These are phyloP conservation scores for Primulina tabacum DNA, from an alignment of 257 asterid species.

Conservation along the genomic window DNA sequence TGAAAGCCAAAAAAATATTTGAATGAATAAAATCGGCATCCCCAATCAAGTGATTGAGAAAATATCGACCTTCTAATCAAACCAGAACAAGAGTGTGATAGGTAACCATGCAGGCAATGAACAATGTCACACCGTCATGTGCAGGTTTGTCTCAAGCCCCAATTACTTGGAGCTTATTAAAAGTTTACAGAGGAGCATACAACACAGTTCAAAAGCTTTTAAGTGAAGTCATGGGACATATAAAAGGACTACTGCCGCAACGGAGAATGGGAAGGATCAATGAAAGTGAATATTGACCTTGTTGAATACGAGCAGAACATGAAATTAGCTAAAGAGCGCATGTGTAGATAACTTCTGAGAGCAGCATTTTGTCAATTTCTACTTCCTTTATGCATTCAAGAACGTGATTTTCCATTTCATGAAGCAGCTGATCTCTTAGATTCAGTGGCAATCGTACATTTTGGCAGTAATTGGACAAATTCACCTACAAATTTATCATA, in stretches of 20 bases:
- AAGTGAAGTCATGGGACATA: slow-evolving; percentile 15
- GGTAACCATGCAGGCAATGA: too few relatives aligned
- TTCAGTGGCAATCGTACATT: slow-evolving; percentile 62
- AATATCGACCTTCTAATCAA: too few relatives aligned
- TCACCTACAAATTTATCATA: slow-evolving; percentile 41
- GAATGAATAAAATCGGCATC: slow-evolving; percentile 18
- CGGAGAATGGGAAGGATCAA: slow-evolving; percentile 16
- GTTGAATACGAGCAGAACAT: slow-evolving; percentile 65
- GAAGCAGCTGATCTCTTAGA: slow-evolving; percentile 63
- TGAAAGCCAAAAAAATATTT: slow-evolving; percentile 18
- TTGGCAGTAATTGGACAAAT: slow-evolving; percentile 40
- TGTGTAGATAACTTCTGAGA: slow-evolving; percentile 59
- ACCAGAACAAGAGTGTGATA: neutral
- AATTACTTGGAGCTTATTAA: neutral
- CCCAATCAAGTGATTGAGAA: slow-evolving; percentile 13
- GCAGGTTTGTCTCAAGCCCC: neutral
- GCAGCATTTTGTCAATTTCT: slow-evolving; percentile 50
- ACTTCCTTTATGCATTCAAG: slow-evolving; percentile 60
- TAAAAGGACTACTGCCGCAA: slow-evolving; percentile 16
- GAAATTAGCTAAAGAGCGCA: slow-evolving; percentile 82
- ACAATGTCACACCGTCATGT: neutral
- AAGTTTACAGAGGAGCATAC: slow-evolving; percentile 3
- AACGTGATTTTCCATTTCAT: slow-evolving; percentile 67
- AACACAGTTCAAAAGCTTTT: slow-evolving; percentile 13
- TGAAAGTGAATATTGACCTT: slow-evolving; percentile 48